Evolutionary conservation across 805 yeast species (phyloP).

Genomic region (Nakazawaea laoshanensis): DNA sequence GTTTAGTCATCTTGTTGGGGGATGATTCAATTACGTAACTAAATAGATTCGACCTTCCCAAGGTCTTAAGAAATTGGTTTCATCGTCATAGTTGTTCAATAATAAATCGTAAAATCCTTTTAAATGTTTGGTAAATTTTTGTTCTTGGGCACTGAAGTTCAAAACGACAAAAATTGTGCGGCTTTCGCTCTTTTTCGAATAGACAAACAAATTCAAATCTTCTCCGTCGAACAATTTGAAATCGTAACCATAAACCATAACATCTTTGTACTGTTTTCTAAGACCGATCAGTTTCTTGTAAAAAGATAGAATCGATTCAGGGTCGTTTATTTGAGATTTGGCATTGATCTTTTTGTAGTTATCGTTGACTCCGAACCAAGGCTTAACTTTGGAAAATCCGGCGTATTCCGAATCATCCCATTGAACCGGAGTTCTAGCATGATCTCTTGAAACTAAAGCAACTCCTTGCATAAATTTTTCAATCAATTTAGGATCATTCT

Average conservation of each 20-base stretch:
- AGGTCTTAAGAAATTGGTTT: neutral
- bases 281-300: slow-evolving; percentile 33
- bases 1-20: neutral
- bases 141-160: slow-evolving; percentile 28
- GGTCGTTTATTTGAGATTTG: slow-evolving; percentile 34
- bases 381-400: slow-evolving; percentile 39
- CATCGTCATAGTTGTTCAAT: slow-evolving; percentile 1
- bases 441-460: slow-evolving; percentile 37
- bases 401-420: slow-evolving; percentile 37
- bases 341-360: slow-evolving; percentile 42
- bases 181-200: slow-evolving; percentile 24
- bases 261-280: slow-evolving; percentile 36
- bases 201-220: slow-evolving; percentile 32
- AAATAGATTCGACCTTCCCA: slow-evolving; percentile 3
- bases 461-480: slow-evolving; percentile 24
- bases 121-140: slow-evolving; percentile 1
- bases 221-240: slow-evolving; percentile 35
- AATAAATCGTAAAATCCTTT: neutral
- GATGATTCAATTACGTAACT: neutral
- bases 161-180: slow-evolving; percentile 28
- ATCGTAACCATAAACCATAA: slow-evolving; percentile 33
- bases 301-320: slow-evolving; percentile 35
- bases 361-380: slow-evolving; percentile 48
- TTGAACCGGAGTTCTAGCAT: slow-evolving; percentile 49
- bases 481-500: slow-evolving; percentile 19